Percentiles rank a stretch among this genome's conserved stretches.
These are phyloP conservation scores for Escovopsis sp. DNA, from an alignment of 2,329 filamentous ascomycete genomes.

Conservation along the genomic window DNA sequence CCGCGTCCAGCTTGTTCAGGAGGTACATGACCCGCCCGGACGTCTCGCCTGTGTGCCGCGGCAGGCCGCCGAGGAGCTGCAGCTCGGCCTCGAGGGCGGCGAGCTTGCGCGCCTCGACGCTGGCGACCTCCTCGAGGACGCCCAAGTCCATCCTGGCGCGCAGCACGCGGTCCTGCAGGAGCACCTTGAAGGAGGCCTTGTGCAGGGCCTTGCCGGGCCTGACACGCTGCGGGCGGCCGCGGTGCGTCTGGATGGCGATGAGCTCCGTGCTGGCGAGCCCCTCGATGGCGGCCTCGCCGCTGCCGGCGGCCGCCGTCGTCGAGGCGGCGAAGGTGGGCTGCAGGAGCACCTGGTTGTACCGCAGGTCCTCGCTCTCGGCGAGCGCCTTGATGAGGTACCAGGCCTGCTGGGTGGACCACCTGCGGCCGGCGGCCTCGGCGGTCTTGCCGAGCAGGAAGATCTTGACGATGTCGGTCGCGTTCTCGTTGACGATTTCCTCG, in stretches of 20 bases:
- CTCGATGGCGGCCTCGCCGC: conserved; percentile 63
- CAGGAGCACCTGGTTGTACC: conserved; percentile 77
- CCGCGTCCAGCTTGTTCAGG: conserved; percentile 54
- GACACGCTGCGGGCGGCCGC: conserved; percentile 66
- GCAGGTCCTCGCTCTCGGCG: conserved; percentile 49
- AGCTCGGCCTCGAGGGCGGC: conserved; percentile 71
- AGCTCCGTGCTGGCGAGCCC: conserved; percentile 75
- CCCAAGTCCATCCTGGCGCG: conserved; percentile 59
- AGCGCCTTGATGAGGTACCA: conserved; percentile 79
- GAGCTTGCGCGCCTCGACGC: conserved; percentile 58
- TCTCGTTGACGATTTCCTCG: conserved; percentile 76
- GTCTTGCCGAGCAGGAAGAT: conserved; percentile 66
- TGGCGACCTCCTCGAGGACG: conserved; percentile 52
- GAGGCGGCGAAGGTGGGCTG: conserved; percentile 57
- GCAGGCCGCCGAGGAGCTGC: conserved; percentile 51
- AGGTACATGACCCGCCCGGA: conserved; percentile 55
- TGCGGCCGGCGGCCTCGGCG: conserved; percentile 28
- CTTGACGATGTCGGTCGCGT: conserved; percentile 79
- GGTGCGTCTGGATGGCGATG: conserved; percentile 56
- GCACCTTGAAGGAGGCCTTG: conserved; percentile 60
- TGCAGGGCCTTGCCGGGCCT: conserved; percentile 77
- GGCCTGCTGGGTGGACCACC: conserved; percentile 74
- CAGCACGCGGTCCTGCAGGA: conserved; percentile 59
- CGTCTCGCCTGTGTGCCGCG: conserved; percentile 55
- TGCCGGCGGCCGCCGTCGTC: conserved; percentile 29